phyloP scores from a whole-genome alignment of 768 basidiomycete species.

The Strobilomyces confusus region DNA sequence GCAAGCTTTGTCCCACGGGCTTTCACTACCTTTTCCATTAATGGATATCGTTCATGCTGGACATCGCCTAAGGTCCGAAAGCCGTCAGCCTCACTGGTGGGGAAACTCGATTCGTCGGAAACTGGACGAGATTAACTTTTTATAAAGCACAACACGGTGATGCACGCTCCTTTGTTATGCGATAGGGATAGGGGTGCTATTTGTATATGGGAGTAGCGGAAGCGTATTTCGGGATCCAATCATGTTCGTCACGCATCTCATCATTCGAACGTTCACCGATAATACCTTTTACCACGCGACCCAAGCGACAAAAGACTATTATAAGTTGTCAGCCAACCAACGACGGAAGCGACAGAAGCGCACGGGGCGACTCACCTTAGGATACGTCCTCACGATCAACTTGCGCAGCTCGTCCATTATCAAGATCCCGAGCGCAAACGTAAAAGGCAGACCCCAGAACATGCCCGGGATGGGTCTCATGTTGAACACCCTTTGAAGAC shows the following conservation, averaged over 20 bases:
- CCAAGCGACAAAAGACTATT: conserved; percentile 25
- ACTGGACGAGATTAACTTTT: no score
- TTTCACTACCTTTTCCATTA: no score
- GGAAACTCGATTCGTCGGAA: no score
- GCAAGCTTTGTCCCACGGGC: no score
- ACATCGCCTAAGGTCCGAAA: no score
- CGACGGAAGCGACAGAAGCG: no score
- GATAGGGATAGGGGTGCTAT: background rate
- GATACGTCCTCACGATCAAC: conserved; percentile 41
- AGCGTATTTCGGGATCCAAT: no score
- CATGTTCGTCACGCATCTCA: background rate
- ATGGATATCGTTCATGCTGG: no score
- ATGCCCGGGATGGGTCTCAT: conserved; percentile 41
- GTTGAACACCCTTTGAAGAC: conserved; percentile 18
- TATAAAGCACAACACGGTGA: background rate
- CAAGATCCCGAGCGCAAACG: conserved; percentile 40
- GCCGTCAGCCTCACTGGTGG: no score
- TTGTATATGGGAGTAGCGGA: background rate
- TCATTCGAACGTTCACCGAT: background rate
- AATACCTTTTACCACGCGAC: conserved; percentile 20
- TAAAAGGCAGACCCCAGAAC: conserved; percentile 43
- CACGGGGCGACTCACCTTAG: conserved; percentile 29
- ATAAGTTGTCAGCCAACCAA: conserved; percentile 2
- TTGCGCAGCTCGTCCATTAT: conserved; percentile 45
- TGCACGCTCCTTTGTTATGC: background rate